These are phyloP conservation scores for Thielaviopsis populi DNA, from an alignment of 2,329 filamentous ascomycete genomes.

Conservation along the genomic window DNA sequence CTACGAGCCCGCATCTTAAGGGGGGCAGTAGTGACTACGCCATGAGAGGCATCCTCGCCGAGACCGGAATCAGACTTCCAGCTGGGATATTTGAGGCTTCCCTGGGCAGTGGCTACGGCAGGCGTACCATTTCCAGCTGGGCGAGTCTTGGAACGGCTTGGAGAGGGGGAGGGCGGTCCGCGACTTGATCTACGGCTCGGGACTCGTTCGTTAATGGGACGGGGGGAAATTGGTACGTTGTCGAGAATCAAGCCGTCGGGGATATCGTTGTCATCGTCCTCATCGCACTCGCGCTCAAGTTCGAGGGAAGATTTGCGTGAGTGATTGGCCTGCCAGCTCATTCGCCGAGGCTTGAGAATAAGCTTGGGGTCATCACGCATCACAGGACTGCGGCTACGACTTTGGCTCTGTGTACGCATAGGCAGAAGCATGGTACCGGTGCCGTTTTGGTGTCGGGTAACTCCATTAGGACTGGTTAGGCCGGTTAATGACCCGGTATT, in stretches of 20 bases:
- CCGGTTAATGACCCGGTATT: constrained; percentile 28
- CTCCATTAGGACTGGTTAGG: constrained; percentile 9
- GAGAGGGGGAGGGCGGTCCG: constrained; percentile 13
- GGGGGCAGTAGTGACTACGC: constrained; percentile 25
- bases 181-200: constrained; percentile 11
- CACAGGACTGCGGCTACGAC: constrained; percentile 37
- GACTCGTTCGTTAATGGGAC: constrained; percentile 39
- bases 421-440: constrained; percentile 13
- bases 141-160: constrained; percentile 28
- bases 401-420: constrained; percentile 17
- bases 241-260: constrained; percentile 66
- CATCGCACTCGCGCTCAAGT: constrained; percentile 60
- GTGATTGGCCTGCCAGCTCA: constrained; percentile 56
- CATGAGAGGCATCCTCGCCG: constrained; percentile 20
- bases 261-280: constrained; percentile 60
- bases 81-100: constrained; percentile 42
- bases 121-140: constrained; percentile 52
- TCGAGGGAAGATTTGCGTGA: constrained; percentile 54
- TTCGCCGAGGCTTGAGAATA: constrained; percentile 33
- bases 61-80: constrained; percentile 34
- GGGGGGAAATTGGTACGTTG: constrained; percentile 71
- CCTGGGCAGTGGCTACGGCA: constrained; percentile 41
- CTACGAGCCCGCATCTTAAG: constrained; percentile 48
- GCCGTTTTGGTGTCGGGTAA: constrained; percentile 10
- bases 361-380: constrained; percentile 30